Conservation (phyloP, 345 rosid species). For the Lepidium didymum region DNA sequence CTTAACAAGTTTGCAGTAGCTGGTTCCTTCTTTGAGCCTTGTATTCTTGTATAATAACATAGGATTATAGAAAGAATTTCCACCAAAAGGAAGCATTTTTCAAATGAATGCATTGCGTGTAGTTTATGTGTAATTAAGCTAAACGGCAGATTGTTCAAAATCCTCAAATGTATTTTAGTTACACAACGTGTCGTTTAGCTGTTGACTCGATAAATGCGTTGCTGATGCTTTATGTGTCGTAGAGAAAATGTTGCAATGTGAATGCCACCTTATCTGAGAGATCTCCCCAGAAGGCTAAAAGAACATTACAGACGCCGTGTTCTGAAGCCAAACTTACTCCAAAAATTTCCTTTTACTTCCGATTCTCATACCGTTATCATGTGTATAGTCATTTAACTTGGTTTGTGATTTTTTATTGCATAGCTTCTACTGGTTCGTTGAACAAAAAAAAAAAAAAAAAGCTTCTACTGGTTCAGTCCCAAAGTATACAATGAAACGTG, state of each 20-base stretch:
- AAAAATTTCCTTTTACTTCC: no score
- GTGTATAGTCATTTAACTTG: no score
- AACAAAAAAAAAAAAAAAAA: no score
- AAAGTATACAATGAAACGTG: background rate
- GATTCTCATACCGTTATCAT: no score
- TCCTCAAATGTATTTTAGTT: background rate
- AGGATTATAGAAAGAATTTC: background rate
- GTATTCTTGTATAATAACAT: slow-evolving; percentile 7
- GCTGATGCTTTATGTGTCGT: slow-evolving; percentile 43
- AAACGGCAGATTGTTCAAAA: background rate
- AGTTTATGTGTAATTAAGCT: background rate
- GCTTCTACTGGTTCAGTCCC: no score
- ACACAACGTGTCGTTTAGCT: background rate
- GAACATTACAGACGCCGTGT: slow-evolving; percentile 79
- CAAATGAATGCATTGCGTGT: background rate
- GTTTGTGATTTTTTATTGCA: no score
- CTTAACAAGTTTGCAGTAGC: background rate
- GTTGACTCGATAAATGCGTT: background rate
- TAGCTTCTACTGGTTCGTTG: no score
- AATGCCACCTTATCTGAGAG: slow-evolving; percentile 42
- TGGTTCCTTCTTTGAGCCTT: slow-evolving; percentile 1
- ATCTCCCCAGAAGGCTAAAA: slow-evolving; percentile 85
- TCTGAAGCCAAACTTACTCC: slow-evolving; percentile 47
- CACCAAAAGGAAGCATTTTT: background rate
- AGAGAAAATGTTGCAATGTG: slow-evolving; percentile 53